Percentiles rank a stretch among this genome's conserved stretches.
Conservation (phyloP, 345 rosid species). For the Chamaenerion angustifolium region DNA sequence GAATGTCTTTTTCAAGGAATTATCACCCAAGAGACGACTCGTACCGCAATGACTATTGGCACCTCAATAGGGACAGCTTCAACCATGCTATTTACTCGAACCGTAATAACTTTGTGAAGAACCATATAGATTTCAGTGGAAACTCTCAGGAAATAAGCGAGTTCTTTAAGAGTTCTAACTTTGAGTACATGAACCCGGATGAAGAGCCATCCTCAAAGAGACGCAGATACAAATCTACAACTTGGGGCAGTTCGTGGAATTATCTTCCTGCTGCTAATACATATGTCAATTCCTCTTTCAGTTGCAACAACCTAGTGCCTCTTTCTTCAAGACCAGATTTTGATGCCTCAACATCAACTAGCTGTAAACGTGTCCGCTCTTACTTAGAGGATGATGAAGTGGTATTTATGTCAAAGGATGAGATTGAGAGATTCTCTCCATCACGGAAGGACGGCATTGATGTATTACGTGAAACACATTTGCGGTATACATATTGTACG, state of each 20-base stretch:
- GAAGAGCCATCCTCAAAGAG: conserved; percentile 36
- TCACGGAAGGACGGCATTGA: conserved; percentile 81
- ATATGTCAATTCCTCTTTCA: conserved; percentile 12
- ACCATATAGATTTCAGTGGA: conserved; percentile 12
- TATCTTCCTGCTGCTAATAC: conserved; percentile 8
- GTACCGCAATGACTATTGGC: conserved; percentile 20
- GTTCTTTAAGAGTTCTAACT: conserved; percentile 7
- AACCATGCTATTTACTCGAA: conserved; percentile 13
- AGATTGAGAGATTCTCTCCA: conserved; percentile 61
- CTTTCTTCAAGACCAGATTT: conserved; percentile 25
- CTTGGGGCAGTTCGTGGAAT: conserved; percentile 31
- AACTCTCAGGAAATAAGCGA: conserved; percentile 21
- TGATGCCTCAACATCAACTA: conserved; percentile 27
- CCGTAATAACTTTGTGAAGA: conserved; percentile 11
- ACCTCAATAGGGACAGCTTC: conserved; percentile 13
- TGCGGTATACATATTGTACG: conserved; percentile 67
- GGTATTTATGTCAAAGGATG: conserved; percentile 53
- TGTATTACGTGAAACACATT: conserved; percentile 47
- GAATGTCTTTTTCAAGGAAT: conserved; percentile 39
- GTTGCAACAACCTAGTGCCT: conserved; percentile 14
- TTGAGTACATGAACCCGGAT: conserved; percentile 16
- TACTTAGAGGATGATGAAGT: conserved; percentile 51
- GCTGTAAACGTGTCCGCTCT: conserved; percentile 44
- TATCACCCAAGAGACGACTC: conserved; percentile 28
- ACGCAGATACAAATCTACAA: conserved; percentile 38